Base-by-base conservation (phyloP, 495 filamentous ascomycete genomes). In the Aspergillus sclerotioniger region DNA sequence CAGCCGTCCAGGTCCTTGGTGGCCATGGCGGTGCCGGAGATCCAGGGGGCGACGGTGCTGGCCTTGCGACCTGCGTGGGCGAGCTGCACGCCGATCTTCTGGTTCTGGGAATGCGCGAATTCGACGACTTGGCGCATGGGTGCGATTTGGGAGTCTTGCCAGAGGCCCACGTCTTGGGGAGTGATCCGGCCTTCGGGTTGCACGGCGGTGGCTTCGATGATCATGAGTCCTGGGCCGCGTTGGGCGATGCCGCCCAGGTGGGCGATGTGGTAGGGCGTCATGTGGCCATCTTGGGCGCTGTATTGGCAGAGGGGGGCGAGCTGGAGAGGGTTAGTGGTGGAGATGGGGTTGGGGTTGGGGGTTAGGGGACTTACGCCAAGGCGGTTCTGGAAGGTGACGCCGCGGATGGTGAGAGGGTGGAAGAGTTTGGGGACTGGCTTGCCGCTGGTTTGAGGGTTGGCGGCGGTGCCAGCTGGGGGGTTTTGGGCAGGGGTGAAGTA, bases 11-110 rank as follows among this genome's bases (percentile, higher is more conserved):
- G 58, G 13, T 59, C 53, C 53, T 61, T 56, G 6, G 62, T 59
- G 0, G 62, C 62, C 6, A 57, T 25, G 9, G 59, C 75, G n/a
- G 78, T 78, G 0, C 84, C 85, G 58, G 71, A 70, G 12, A 89
- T 51, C 88, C 88, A 92, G 0, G 89, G 88, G 0, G 90, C 82
- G 20, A 88, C 77, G 3, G 81, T 87, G 54, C 76, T 82, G 1
- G 86, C 87, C 67, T 93, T 93, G 16, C 90, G 76, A 1, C 90
- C 90, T 2, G 89, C 88, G 63, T 94, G 90, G 13, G 75, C 87
- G 6, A 93, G 68, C 72, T 94, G 90, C 57, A 93, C 85, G 44
- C 79, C 89, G 46, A 90, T 84, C 61, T 86, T 85, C 69, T 87
- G 85, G 64, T 75, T 74, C 70, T 92, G 90, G 59, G 77, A 80